Base-by-base conservation (phyloP, 768 basidiomycete species). In the Lanmaoa rubissima region DNA sequence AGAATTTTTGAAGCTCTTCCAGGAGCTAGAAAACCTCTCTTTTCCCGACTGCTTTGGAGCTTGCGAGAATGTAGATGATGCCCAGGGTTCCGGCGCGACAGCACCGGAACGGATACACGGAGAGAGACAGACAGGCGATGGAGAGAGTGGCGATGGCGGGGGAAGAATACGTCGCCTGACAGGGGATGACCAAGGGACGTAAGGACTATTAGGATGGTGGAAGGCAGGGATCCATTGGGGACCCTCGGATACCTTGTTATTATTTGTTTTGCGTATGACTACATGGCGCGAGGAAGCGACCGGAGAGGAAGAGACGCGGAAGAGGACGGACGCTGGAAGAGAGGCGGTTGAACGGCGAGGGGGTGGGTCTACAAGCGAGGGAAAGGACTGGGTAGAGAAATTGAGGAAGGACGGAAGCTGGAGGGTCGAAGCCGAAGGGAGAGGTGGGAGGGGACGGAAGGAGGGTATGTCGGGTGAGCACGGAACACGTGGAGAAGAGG, bases 141-240 rank as follows among this genome's bases (percentile, higher is more conserved):
- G 66, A 68, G 58, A 63, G 35, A 55, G 47, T 67, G 78, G 65
- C 60, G 70, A 70, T 44, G 63, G 58, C 19, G 78, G 79, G 51
- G 61, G 76, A 56, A 74, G 75, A 61, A 74, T 76, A 59, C 68
- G 73, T 54, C 54, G 83, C 70, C 65, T 82, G 73, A 65, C 68
- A 26, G 75, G 68, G 31, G 72, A 65, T 6, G 74, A 62, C 81
- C 79, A 82, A 10, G 81, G 81, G 6, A 80, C 77, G 51, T 82
- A 82, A n/a, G 82, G 81, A 63, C 78, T 81, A 50, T 82, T 81
- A 7, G 81, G 79, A 65, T 82, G 79, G 41, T 73, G 74, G 34
- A 79, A 72, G 26, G 75, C 69, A 8, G 77, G 73, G 35, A 76
- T 68, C 61, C 69, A 72, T 39, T 68, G 64, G 3, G 69, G 68